These are phyloP conservation scores for Lichina pygmaea DNA, from an alignment of 495 filamentous ascomycete species.

Conservation along the genomic window DNA sequence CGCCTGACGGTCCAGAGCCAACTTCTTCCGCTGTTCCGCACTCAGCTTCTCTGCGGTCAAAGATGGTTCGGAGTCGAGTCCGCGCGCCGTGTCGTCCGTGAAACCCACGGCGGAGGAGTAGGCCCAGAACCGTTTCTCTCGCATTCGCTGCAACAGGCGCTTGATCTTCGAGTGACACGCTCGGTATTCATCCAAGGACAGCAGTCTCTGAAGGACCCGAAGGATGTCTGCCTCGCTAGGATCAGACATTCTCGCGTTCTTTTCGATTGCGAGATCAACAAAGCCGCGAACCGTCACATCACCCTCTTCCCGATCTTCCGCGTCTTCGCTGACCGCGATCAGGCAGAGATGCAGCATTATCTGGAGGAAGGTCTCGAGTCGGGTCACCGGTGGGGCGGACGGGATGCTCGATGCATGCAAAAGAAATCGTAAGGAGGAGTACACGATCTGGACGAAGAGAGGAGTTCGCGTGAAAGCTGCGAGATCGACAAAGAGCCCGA, in stretches of 20 bases:
- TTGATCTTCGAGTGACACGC: slow-evolving; percentile 63
- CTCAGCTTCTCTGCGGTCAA: slow-evolving; percentile 8
- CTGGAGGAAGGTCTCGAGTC: slow-evolving; percentile 76
- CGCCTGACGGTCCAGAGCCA: slow-evolving; percentile 69
- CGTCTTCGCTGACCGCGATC: slow-evolving; percentile 60
- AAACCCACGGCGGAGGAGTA: slow-evolving; percentile 38
- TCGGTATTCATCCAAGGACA: slow-evolving; percentile 43
- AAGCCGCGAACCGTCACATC: slow-evolving; percentile 22
- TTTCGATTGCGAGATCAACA: slow-evolving; percentile 35
- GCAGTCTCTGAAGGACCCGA: slow-evolving; percentile 45
- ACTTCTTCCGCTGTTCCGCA: slow-evolving; percentile 57
- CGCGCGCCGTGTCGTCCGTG: slow-evolving; percentile 12
- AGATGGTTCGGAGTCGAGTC: slow-evolving; percentile 25
- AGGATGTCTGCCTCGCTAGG: slow-evolving; percentile 31
- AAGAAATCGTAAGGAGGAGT: slow-evolving; percentile 60
- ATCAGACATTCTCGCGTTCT: slow-evolving; percentile 19
- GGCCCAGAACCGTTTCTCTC: slow-evolving; percentile 42
- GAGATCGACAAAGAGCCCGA: slow-evolving; percentile 50
- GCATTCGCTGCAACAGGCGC: slow-evolving; percentile 64
- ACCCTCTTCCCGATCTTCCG: slow-evolving; percentile 26
- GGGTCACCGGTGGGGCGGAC: slow-evolving; percentile 45
- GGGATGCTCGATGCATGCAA: slow-evolving; percentile 34
- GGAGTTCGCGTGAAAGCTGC: slow-evolving; percentile 51
- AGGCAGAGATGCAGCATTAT: slow-evolving; percentile 70
- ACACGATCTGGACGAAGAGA: slow-evolving; percentile 76